phyloP scores from a whole-genome alignment of 495 filamentous ascomycete species.

The Xylaria curta region DNA sequence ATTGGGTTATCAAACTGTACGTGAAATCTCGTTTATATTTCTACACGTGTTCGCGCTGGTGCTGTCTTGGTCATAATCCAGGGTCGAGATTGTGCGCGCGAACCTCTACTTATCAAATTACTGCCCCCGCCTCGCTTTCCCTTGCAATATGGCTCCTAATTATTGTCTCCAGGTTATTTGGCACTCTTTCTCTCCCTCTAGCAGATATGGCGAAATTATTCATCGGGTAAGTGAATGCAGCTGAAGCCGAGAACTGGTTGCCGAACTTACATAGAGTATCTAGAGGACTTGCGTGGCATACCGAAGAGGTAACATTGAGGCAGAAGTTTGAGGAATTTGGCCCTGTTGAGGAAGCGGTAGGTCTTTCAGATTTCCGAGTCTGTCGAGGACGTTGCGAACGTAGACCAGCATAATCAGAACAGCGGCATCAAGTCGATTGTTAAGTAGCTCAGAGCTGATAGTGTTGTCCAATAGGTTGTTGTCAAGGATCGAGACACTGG shows the following conservation, averaged over 20 bases:
- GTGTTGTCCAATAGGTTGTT: slow-evolving; percentile 69
- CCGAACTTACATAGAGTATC: slow-evolving; percentile 9
- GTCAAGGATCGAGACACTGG: slow-evolving; percentile 97
- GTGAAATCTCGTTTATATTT: not conserved
- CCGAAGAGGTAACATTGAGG: slow-evolving; percentile 81
- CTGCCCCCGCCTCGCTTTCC: not conserved
- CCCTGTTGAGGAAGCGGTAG: slow-evolving; percentile 88
- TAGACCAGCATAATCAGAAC: not conserved
- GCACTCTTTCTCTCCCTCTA: slow-evolving; percentile 12
- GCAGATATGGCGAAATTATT: slow-evolving; percentile 85
- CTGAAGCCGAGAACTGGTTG: not conserved
- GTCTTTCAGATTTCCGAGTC: slow-evolving; percentile 40
- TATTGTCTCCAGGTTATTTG: not conserved
- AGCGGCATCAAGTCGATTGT: not conserved
- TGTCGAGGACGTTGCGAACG: not conserved
- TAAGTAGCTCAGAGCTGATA: slow-evolving; percentile 31
- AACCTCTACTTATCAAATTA: not conserved
- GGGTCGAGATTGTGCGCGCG: not conserved
- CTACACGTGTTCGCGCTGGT: not conserved
- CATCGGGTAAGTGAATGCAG: slow-evolving; percentile 70
- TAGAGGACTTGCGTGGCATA: slow-evolving; percentile 98
- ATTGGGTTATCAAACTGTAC: not conserved
- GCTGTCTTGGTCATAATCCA: not conserved
- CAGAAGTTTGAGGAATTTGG: slow-evolving; percentile 91
- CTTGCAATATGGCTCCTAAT: slow-evolving; percentile 19